phyloP scores from a whole-genome alignment of 306 rosid genomes.

The Adenanthera pavonina region DNA sequence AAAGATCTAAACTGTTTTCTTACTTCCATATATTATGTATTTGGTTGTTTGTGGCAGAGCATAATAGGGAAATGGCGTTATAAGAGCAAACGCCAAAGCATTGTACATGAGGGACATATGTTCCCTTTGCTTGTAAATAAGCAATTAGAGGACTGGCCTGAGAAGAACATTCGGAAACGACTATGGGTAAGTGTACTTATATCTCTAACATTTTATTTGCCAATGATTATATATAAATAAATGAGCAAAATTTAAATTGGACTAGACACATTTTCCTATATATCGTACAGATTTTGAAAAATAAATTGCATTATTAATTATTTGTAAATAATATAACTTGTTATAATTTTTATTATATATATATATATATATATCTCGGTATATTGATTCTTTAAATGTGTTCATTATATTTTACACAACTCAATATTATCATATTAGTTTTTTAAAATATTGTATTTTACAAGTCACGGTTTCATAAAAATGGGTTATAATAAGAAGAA shows the following conservation, averaged over 20 bases:
- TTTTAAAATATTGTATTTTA: too few relatives aligned
- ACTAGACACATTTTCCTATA: too few relatives aligned
- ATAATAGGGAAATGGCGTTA: conserved; percentile 62
- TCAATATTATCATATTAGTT: background rate
- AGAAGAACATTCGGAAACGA: conserved; percentile 55
- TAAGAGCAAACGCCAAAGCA: conserved; percentile 64
- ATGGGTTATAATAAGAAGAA: background rate
- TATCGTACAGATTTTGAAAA: too few relatives aligned
- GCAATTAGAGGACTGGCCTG: conserved; percentile 65
- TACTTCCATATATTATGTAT: background rate
- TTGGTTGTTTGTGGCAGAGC: conserved; percentile 42
- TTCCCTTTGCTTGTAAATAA: conserved; percentile 60
- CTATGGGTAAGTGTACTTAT: conserved; percentile 59
- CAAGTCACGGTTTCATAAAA: background rate
- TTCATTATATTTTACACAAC: background rate
- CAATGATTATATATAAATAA: background rate
- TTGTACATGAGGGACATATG: conserved; percentile 58
- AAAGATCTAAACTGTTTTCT: too few relatives aligned
- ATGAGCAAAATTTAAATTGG: too few relatives aligned
- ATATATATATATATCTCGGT: too few relatives aligned
- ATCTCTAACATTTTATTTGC: background rate
- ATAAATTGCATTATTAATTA: too few relatives aligned
- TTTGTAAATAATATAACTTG: too few relatives aligned
- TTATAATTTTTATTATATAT: too few relatives aligned
- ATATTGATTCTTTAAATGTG: too few relatives aligned